Conservation (phyloP, 805 yeast genomes). For the Candida maris region DNA sequence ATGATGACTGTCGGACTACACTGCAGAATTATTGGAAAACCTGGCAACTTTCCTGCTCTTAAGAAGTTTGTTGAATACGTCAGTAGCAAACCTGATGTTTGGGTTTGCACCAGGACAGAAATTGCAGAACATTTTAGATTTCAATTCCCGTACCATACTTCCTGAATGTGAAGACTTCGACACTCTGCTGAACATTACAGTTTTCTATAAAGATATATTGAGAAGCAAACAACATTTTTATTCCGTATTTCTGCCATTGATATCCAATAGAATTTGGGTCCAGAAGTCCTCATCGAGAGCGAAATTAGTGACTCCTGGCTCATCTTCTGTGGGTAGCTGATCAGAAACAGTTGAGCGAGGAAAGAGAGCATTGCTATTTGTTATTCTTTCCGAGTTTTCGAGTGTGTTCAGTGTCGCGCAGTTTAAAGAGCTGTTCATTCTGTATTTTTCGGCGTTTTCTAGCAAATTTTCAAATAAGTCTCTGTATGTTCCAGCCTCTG, state of each 20-base stretch:
- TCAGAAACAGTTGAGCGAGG: not conserved
- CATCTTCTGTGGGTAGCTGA: not conserved
- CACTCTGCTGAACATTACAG: too few relatives aligned
- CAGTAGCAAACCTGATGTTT: constrained; percentile 30
- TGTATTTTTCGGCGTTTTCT: constrained; percentile 17
- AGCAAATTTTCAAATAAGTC: constrained; percentile 25
- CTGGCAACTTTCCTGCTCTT: constrained; percentile 34
- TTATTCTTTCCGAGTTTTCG: not conserved
- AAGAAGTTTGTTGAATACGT: constrained; percentile 35
- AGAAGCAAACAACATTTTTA: too few relatives aligned
- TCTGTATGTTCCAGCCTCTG: constrained; percentile 25
- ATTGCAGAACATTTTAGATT: constrained; percentile 32
- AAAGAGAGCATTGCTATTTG: not conserved
- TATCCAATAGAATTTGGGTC: constrained; percentile 14
- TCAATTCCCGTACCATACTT: constrained; percentile 20
- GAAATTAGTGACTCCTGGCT: constrained; percentile 4
- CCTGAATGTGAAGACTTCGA: too few relatives aligned
- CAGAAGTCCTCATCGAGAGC: constrained; percentile 19
- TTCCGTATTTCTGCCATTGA: constrained; percentile 1
- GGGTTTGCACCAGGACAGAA: constrained; percentile 37
- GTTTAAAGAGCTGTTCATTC: constrained; percentile 4
- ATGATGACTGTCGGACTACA: constrained; percentile 39
- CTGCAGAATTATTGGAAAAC: constrained; percentile 35
- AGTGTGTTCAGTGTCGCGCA: not conserved
- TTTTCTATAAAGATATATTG: too few relatives aligned